These are phyloP conservation scores for Entomortierella chlamydospora DNA, from an alignment of 192 early-diverging fungal genomes.

Conservation along the genomic window DNA sequence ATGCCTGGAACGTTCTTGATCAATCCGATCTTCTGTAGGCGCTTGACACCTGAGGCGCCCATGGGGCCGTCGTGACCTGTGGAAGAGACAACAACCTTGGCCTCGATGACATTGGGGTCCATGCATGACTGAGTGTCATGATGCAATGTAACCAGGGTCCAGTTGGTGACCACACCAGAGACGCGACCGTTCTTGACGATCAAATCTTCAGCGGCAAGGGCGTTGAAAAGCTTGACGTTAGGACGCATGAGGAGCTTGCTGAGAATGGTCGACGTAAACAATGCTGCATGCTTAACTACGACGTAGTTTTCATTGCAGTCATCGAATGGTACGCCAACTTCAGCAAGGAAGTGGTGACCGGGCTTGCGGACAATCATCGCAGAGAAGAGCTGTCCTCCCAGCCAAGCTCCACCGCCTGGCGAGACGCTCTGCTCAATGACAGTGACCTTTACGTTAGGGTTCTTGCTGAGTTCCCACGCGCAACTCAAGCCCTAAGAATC, in stretches of 20 bases:
- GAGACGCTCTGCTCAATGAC: constrained; percentile 77
- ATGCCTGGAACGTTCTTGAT: constrained; percentile 69
- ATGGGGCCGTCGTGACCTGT: constrained; percentile 77
- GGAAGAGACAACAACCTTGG: constrained; percentile 74
- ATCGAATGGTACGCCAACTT: constrained; percentile 74
- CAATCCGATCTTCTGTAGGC: constrained; percentile 68
- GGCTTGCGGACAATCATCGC: constrained; percentile 82
- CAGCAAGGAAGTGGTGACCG: constrained; percentile 70
- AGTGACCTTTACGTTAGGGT: constrained; percentile 74
- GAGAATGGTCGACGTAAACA: constrained; percentile 80
- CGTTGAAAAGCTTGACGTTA: constrained; percentile 83
- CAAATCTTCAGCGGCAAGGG: constrained; percentile 78
- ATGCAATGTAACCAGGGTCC: constrained; percentile 73
- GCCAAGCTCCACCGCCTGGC: constrained; percentile 80
- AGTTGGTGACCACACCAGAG: constrained; percentile 81
- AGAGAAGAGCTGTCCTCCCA: constrained; percentile 78
- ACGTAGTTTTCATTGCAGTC: constrained; percentile 78
- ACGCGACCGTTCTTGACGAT: constrained; percentile 69
- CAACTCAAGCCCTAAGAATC: constrained; percentile 66
- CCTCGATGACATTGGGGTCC: constrained; percentile 78
- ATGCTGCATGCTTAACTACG: constrained; percentile 77
- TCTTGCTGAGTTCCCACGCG: constrained; percentile 74
- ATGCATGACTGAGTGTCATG: constrained; percentile 73
- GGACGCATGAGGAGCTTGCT: constrained; percentile 69
- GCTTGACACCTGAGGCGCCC: constrained; percentile 75